These are phyloP conservation scores for Naganishia sp. DNA, from an alignment of 1,284 basidiomycete genomes.

Conservation along the genomic window DNA sequence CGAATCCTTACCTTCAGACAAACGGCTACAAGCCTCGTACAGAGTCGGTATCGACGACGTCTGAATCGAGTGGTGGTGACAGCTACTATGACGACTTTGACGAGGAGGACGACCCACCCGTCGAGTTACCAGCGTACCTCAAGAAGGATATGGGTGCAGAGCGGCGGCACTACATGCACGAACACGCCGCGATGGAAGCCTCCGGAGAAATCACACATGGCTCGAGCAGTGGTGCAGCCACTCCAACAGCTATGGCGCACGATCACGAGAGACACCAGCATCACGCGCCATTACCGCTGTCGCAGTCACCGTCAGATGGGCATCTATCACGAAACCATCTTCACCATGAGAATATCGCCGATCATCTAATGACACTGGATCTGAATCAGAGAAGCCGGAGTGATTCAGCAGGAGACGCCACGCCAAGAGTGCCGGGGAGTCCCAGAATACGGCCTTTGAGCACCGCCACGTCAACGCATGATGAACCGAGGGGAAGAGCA, in stretches of 20 bases:
- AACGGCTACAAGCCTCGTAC: slow-evolving; percentile 10
- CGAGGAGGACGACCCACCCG: slow-evolving; percentile 26
- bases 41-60: slow-evolving; percentile 12
- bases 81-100: slow-evolving; percentile 1
- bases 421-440: slow-evolving; percentile 9
- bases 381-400: not conserved
- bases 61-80: slow-evolving; percentile 15
- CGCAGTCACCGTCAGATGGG: slow-evolving; percentile 2
- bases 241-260: slow-evolving; percentile 1
- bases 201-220: not conserved
- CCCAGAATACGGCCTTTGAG: slow-evolving; percentile 6
- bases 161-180: slow-evolving; percentile 28
- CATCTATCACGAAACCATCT: slow-evolving; percentile 1
- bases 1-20: slow-evolving; percentile 11
- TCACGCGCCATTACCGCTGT: not conserved
- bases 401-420: slow-evolving; percentile 11
- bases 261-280: not conserved
- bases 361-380: slow-evolving; percentile 19
- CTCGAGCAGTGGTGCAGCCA: slow-evolving; percentile 13
- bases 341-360: slow-evolving; percentile 13
- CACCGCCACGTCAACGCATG: not conserved
- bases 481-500: not conserved
- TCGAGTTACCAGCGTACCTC: slow-evolving; percentile 29
- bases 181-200: slow-evolving; percentile 3
- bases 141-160: slow-evolving; percentile 28